phyloP scores from a whole-genome alignment of 257 asterid genomes.

The Primulina eburnea region DNA sequence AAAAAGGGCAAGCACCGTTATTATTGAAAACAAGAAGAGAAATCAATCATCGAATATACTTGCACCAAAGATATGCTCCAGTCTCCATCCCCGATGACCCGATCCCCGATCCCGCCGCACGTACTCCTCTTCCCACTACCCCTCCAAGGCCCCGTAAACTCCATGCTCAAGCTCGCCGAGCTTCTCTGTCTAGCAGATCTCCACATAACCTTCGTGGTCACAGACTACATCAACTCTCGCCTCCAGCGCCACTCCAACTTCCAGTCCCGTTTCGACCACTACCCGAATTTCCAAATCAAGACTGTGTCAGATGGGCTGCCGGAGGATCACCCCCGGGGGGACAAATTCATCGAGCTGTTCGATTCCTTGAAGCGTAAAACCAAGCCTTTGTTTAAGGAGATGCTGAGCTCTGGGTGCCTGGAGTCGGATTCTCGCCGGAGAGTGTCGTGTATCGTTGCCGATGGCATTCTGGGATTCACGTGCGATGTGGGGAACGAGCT shows the following conservation, averaged over 20 bases:
- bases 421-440: background rate
- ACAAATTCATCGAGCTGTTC: constrained; percentile 40
- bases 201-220: constrained; percentile 49
- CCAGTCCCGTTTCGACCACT: constrained; percentile 37
- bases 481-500: constrained; percentile 46
- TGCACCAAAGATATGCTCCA: background rate
- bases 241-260: constrained; percentile 39
- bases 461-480: constrained; percentile 44
- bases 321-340: constrained; percentile 45
- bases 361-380: constrained; percentile 40
- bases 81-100: constrained; percentile 17
- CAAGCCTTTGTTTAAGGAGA: constrained; percentile 42
- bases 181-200: constrained; percentile 43
- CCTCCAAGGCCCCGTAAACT: constrained; percentile 65
- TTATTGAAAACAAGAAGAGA: too few relatives aligned
- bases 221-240: constrained; percentile 48
- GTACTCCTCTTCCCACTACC: constrained; percentile 67
- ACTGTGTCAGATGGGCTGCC: constrained; percentile 59
- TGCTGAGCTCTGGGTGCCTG: constrained; percentile 23
- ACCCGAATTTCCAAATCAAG: constrained; percentile 40
- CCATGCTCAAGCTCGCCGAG: constrained; percentile 66
- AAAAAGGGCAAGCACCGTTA: too few relatives aligned
- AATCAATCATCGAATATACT: too few relatives aligned
- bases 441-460: constrained; percentile 40
- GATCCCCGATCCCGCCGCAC: constrained; percentile 28